Conservation (phyloP, 2,329 filamentous ascomycete genomes). For the Didymella pinodella region DNA sequence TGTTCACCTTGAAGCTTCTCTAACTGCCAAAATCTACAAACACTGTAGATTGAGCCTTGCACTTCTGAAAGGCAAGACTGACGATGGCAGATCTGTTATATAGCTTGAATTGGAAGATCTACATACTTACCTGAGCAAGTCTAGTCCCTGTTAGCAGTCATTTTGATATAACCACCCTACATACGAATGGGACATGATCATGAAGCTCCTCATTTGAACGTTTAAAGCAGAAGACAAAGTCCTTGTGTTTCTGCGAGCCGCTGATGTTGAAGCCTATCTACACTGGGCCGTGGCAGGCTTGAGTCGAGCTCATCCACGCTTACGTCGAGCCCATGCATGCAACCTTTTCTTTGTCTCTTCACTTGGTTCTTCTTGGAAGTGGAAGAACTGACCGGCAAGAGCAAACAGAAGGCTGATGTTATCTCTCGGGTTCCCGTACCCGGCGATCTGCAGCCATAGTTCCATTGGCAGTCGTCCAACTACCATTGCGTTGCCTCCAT, state of each 20-base stretch:
- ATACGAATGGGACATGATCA: not conserved
- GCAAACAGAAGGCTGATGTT: constrained; percentile 51
- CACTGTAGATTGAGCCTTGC: not conserved
- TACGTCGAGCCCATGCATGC: constrained; percentile 29
- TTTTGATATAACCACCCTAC: not conserved
- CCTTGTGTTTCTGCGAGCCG: not conserved
- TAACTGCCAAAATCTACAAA: not conserved
- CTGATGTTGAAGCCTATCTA: not conserved
- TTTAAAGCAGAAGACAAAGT: no score
- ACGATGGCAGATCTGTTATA: not conserved
- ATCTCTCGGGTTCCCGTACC: constrained; percentile 48
- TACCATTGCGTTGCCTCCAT: constrained; percentile 6
- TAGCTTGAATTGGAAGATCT: not conserved
- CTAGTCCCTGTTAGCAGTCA: not conserved
- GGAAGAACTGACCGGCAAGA: constrained; percentile 30
- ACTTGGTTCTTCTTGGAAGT: constrained; percentile 23
- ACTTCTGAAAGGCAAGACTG: not conserved
- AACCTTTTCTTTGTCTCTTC: constrained; percentile 23
- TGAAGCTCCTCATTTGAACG: not conserved
- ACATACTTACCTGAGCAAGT: not conserved
- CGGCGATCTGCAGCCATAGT: constrained; percentile 52
- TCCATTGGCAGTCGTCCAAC: constrained; percentile 49
- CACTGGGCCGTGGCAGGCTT: not conserved
- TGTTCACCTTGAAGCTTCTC: not conserved
- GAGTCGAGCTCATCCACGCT: constrained; percentile 7